These are phyloP conservation scores for Sporothrix mexicana DNA, from an alignment of 2,329 filamentous ascomycete genomes.

Conservation along the genomic window DNA sequence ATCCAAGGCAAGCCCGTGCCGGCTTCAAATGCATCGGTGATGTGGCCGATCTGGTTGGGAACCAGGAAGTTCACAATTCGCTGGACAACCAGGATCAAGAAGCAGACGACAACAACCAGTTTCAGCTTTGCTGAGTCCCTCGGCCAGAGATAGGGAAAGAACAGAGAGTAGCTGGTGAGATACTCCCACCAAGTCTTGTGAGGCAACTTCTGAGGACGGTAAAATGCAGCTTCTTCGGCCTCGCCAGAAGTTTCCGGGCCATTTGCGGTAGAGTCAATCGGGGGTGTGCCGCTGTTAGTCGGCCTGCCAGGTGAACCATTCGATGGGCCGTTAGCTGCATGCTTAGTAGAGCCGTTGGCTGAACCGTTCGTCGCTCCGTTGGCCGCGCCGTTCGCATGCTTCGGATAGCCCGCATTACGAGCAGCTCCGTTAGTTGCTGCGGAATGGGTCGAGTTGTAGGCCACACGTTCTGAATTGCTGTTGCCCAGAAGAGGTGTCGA, in stretches of 20 bases:
- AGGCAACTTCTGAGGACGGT: constrained; percentile 83
- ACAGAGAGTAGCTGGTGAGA: constrained; percentile 85
- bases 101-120: constrained; percentile 79
- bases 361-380: constrained; percentile 39
- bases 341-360: constrained; percentile 33
- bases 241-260: constrained; percentile 25
- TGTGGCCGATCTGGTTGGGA: constrained; percentile 77
- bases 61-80: constrained; percentile 86
- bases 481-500: constrained; percentile 66
- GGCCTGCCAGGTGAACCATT: constrained; percentile 44
- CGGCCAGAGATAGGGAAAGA: constrained; percentile 97
- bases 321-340: constrained; percentile 44
- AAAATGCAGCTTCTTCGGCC: constrained; percentile 79
- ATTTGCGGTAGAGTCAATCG: constrained; percentile 35
- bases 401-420: constrained; percentile 29
- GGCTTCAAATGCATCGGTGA: constrained; percentile 73
- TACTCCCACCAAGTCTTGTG: constrained; percentile 97
- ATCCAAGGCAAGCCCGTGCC: constrained; percentile 67
- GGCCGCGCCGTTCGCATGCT: constrained; percentile 38
- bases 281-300: constrained; percentile 33
- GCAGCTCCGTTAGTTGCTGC: background rate
- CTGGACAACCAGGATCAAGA: constrained; percentile 78
- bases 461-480: constrained; percentile 41
- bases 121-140: constrained; percentile 76
- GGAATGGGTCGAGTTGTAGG: background rate